Evolutionary conservation across 2,329 filamentous ascomycete genomes (phyloP).

Genomic region (Ophiostoma populinum): DNA sequence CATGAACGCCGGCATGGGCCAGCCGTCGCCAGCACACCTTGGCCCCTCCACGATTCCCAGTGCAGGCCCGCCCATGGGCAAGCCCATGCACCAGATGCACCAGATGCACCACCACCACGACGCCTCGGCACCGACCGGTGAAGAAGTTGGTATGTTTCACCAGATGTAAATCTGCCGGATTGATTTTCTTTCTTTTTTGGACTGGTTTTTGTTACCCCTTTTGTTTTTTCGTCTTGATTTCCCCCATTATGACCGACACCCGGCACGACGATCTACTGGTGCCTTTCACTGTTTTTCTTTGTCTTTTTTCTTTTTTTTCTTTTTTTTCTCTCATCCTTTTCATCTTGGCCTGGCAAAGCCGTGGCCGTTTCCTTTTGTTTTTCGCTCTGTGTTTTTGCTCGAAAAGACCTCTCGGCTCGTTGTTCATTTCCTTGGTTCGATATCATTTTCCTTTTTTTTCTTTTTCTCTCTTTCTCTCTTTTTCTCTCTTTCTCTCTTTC

Average conservation of each 20-base stretch:
- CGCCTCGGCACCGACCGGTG: constrained; percentile 46
- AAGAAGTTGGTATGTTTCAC: constrained; percentile 97
- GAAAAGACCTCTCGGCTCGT: neutral
- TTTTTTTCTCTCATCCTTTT: constrained; percentile 11
- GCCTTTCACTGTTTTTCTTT: constrained; percentile 16
- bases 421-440: constrained; percentile 11
- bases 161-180: constrained; percentile 52
- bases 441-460: constrained; percentile 4
- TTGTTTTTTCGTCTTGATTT: constrained; percentile 8
- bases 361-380: constrained; percentile 3
- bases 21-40: constrained; percentile 9
- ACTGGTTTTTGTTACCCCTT: neutral
- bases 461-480: neutral
- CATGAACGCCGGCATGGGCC: constrained; percentile 12
- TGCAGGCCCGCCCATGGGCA: constrained; percentile 43
- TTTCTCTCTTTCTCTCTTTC: neutral
- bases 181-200: constrained; percentile 1
- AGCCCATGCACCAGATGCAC: constrained; percentile 51
- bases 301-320: constrained; percentile 11
- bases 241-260: constrained; percentile 13
- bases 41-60: constrained; percentile 40
- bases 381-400: neutral
- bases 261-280: constrained; percentile 12
- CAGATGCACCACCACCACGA: constrained; percentile 63
- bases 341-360: too few relatives aligned